Base-by-base conservation (phyloP, 2,329 filamentous ascomycete genomes). In the Hortaea sp. region DNA sequence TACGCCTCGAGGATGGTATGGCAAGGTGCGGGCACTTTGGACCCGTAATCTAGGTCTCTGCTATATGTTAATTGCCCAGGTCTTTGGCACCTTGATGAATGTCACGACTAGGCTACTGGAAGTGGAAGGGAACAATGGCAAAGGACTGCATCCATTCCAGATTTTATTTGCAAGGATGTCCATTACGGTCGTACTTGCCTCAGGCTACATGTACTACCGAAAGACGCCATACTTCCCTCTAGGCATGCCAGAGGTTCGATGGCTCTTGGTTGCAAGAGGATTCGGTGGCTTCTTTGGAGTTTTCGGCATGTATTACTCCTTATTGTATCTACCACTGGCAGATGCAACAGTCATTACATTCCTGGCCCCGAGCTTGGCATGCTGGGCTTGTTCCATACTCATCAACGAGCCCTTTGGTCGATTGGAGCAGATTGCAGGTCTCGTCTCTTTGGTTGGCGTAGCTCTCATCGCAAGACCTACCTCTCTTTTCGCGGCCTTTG, bases 281-380 rank as follows among this genome's bases (percentile, higher is more conserved):
- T 63, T 85, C 2, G 74, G 74, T 29, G 88, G 88, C 7, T 82
- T 83, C 65, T 84, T 87, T 61, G 87, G 86, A 7, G 69, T 94
- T 4, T 89, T 82, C 62, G 84, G 84, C 32, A 77, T 92, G 67
- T 94, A 82, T 56, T 81, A 81, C 57, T 82, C 79, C 6, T 68
- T 85, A 47, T 76, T 85, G 60, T 94, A 94, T 57, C 76, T 95
- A 3, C 85, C 87, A 0, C 74, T 95, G 2, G 84, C 87, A 11
- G 88, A 95, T 62, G 88, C 88, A 2, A 92, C 86, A 0, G 88
- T 95, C 31, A 83, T 95, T 44, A 92, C 87, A 6, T 95, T 95
- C 61, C 74, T 95, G 5, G 79, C 84, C 0, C 89, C 89, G 0
- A 83, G 82, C 10, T 73, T 94, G 5, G 78, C 86, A 13, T 87